Evolutionary conservation across 2,329 filamentous ascomycete species (phyloP).

Genomic region (Calonectria honghensis): DNA sequence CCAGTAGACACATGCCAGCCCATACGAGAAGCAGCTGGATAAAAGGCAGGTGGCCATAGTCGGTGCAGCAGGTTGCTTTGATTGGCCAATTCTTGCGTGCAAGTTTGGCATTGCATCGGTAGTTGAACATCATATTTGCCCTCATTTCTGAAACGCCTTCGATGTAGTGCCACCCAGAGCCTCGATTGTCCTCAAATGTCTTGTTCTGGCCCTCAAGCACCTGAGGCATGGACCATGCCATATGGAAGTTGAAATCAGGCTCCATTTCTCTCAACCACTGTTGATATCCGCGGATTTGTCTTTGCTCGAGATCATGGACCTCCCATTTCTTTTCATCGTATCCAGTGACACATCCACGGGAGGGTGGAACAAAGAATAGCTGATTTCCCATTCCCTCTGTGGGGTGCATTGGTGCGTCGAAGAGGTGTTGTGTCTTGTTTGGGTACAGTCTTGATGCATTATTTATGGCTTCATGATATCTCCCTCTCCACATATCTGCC

Average conservation of each 20-base stretch:
- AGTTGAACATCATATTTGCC: slow-evolving; percentile 69
- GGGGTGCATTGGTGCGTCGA: slow-evolving; percentile 48
- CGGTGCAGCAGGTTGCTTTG: slow-evolving; percentile 71
- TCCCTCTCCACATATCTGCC: neutral
- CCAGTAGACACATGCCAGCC: too few species aligned
- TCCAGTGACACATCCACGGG: neutral
- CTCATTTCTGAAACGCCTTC: slow-evolving; percentile 55
- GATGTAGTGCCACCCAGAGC: slow-evolving; percentile 57
- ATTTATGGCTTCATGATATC: slow-evolving; percentile 43
- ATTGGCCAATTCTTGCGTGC: slow-evolving; percentile 63
- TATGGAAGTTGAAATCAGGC: slow-evolving; percentile 43
- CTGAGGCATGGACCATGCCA: slow-evolving; percentile 48
- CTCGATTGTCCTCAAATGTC: slow-evolving; percentile 42
- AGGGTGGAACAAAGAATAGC: slow-evolving; percentile 54
- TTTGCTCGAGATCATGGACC: neutral
- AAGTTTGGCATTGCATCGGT: slow-evolving; percentile 70
- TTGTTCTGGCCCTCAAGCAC: slow-evolving; percentile 44
- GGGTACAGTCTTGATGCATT: slow-evolving; percentile 47
- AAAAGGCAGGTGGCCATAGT: slow-evolving; percentile 59
- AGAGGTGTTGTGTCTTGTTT: slow-evolving; percentile 41
- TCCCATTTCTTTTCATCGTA: neutral
- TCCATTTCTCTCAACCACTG: slow-evolving; percentile 44
- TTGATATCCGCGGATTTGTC: slow-evolving; percentile 45
- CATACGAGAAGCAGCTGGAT: too few species aligned
- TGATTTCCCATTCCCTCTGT: slow-evolving; percentile 53